Conservation (phyloP, 805 yeast species). For the Saccharomycopsis vini region DNA sequence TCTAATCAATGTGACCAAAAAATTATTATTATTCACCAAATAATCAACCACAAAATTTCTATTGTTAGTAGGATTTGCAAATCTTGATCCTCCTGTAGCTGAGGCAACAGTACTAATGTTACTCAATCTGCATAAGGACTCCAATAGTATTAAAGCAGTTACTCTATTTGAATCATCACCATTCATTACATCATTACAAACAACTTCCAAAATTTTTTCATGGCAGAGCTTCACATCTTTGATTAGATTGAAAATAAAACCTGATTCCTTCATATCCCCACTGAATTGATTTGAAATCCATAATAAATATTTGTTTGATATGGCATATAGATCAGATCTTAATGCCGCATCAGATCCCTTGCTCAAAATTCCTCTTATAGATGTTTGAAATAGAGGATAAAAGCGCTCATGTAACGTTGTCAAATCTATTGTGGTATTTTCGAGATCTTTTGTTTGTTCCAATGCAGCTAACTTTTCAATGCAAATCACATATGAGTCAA, state of each 20-base stretch:
- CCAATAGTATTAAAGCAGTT: conserved; percentile 68
- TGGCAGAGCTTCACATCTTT: conserved; percentile 47
- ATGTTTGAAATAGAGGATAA: conserved; percentile 61
- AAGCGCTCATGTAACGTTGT: conserved; percentile 41
- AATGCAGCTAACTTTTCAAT: conserved; percentile 21
- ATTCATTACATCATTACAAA: conserved; percentile 70
- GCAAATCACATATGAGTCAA: conserved; percentile 38
- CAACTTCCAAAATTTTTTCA: conserved; percentile 53
- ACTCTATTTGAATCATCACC: conserved; percentile 73
- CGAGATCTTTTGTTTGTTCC: conserved; percentile 26
- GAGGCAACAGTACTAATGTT: neutral
- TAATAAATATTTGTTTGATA: conserved; percentile 57
- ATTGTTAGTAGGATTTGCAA: conserved; percentile 20
- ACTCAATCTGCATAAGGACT: conserved; percentile 34
- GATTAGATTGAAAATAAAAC: conserved; percentile 38
- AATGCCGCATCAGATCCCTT: conserved; percentile 58
- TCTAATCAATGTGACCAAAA: conserved; percentile 54
- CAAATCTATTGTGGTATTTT: conserved; percentile 25
- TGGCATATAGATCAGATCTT: conserved; percentile 71
- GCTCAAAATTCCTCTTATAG: conserved; percentile 63
- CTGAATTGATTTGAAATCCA: conserved; percentile 30
- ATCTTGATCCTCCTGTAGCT: neutral
- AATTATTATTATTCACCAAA: conserved; percentile 50
- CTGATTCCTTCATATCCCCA: conserved; percentile 22
- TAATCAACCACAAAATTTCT: conserved; percentile 50